These are phyloP conservation scores for Ustilago trichophora DNA, from an alignment of 1,284 basidiomycete genomes.

Conservation along the genomic window DNA sequence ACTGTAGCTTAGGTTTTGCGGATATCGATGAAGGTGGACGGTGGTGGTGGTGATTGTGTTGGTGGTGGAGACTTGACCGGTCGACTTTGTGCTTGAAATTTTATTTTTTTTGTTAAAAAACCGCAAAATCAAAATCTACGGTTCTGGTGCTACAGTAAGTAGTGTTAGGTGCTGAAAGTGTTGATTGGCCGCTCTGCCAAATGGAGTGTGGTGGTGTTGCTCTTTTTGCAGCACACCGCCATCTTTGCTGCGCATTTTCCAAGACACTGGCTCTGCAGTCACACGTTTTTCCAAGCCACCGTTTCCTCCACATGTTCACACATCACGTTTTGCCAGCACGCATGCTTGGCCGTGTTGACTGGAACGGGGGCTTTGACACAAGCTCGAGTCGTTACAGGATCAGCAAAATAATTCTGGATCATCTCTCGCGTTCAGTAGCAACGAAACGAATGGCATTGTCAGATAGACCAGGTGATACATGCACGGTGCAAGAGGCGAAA, in stretches of 20 bases:
- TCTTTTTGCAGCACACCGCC: too few relatives aligned
- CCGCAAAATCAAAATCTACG: neutral
- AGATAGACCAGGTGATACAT: neutral
- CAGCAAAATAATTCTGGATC: too few relatives aligned
- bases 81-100: neutral
- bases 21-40: too few relatives aligned
- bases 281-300: too few relatives aligned
- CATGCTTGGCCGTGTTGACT: too few relatives aligned
- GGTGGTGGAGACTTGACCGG: neutral
- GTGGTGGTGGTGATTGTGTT: neutral
- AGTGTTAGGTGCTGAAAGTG: neutral
- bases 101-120: neutral
- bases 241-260: too few relatives aligned
- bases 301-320: slow-evolving; percentile 1
- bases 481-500: neutral
- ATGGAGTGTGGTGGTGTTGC: too few relatives aligned
- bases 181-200: slow-evolving; percentile 8
- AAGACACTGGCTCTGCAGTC: neutral
- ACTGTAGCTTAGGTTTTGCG: neutral
- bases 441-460: too few relatives aligned
- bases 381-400: too few relatives aligned
- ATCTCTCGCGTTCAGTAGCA: too few relatives aligned
- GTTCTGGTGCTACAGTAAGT: neutral
- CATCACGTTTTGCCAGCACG: too few relatives aligned
- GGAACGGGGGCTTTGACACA: too few relatives aligned